Percentiles rank a stretch among this genome's conserved stretches.
Evolutionary conservation across 2,329 filamentous ascomycete species (phyloP).

Genomic region (Podosphaera xanthii): DNA sequence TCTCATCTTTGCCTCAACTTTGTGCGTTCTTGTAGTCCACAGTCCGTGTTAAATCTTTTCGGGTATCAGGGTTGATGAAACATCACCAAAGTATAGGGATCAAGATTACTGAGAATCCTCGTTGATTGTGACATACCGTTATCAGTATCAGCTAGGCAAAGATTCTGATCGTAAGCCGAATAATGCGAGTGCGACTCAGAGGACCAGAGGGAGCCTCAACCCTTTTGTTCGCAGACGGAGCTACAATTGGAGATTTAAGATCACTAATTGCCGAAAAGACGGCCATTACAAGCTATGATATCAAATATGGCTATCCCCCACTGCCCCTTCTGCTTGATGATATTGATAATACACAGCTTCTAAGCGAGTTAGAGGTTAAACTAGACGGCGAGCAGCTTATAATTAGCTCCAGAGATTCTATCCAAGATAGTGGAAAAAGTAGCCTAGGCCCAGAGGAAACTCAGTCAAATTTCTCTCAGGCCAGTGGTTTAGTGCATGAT

Average conservation of each 20-base stretch:
- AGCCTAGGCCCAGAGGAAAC: background rate
- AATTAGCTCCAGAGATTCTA: constrained; percentile 18
- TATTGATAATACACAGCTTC: constrained; percentile 20
- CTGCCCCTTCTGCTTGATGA: constrained; percentile 40
- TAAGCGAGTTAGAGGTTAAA: constrained; percentile 33
- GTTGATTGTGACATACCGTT: no score
- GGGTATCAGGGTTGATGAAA: no score
- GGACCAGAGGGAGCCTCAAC: constrained; percentile 51
- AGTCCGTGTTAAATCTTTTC: no score
- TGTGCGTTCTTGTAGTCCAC: no score
- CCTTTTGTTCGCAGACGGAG: constrained; percentile 42
- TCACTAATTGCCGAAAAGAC: constrained; percentile 39
- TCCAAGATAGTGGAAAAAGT: background rate
- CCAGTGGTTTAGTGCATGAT: background rate
- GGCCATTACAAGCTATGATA: constrained; percentile 39
- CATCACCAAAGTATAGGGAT: no score
- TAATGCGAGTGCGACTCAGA: constrained; percentile 54
- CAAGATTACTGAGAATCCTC: no score
- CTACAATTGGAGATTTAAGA: constrained; percentile 39
- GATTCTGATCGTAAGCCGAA: background rate
- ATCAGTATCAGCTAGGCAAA: no score
- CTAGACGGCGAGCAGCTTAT: constrained; percentile 48
- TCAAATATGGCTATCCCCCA: constrained; percentile 73
- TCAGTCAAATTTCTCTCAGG: background rate
- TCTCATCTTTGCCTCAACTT: no score